Evolutionary conservation across 805 yeast species (phyloP).

Genomic region (Wickerhamiella kurtzmanii): DNA sequence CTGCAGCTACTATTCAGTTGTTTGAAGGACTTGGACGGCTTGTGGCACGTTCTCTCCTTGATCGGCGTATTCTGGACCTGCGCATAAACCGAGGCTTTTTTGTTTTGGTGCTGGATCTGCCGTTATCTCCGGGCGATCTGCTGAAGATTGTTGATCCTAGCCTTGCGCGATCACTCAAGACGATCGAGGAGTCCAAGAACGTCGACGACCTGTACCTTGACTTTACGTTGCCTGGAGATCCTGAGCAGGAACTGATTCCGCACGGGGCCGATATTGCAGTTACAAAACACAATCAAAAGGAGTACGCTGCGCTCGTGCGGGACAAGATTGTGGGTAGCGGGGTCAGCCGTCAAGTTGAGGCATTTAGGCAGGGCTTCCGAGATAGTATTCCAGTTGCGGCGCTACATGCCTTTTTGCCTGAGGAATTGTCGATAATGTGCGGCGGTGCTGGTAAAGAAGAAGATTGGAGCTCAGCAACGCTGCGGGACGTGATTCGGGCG

Average conservation of each 20-base stretch:
- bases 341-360: slow-evolving; percentile 44
- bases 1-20: slow-evolving; percentile 28
- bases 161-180: slow-evolving; percentile 13
- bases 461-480: slow-evolving; percentile 57
- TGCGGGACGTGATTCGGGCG: slow-evolving; percentile 52
- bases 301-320: slow-evolving; percentile 43
- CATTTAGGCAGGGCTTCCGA: slow-evolving; percentile 71
- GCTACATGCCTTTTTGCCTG: slow-evolving; percentile 54
- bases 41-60: slow-evolving; percentile 74
- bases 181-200: slow-evolving; percentile 23
- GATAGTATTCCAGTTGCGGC: slow-evolving; percentile 69
- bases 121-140: slow-evolving; percentile 5
- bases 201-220: slow-evolving; percentile 45
- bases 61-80: slow-evolving; percentile 78
- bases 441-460: slow-evolving; percentile 56
- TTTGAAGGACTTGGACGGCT: slow-evolving; percentile 68
- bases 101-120: slow-evolving; percentile 34
- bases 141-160: slow-evolving; percentile 14
- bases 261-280: slow-evolving; percentile 43
- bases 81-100: slow-evolving; percentile 62
- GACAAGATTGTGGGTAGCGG: slow-evolving; percentile 53
- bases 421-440: slow-evolving; percentile 56
- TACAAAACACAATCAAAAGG: slow-evolving; percentile 38
- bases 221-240: slow-evolving; percentile 68
- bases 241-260: slow-evolving; percentile 41